Conservation (phyloP, 1,139 yeast species). For the Yamadazyma atmosphaerica region DNA sequence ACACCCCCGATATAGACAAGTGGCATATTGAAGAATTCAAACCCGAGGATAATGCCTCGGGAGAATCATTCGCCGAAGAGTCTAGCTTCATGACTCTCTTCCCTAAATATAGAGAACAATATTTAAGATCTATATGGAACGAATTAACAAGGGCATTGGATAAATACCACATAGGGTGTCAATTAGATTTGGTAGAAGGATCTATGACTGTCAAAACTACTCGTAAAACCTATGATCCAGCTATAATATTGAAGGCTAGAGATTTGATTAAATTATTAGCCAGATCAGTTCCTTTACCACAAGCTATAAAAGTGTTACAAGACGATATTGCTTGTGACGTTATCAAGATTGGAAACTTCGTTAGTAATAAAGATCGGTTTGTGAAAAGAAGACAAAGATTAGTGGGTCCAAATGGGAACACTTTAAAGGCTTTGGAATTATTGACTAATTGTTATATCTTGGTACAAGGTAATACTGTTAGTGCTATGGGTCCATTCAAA, state of each 20-base stretch:
- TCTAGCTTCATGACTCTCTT: slow-evolving; percentile 92
- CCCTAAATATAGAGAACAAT: slow-evolving; percentile 94
- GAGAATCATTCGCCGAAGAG: slow-evolving; percentile 88
- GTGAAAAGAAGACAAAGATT: slow-evolving; percentile 94
- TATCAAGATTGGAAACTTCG: slow-evolving; percentile 88
- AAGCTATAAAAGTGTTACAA: slow-evolving; percentile 86
- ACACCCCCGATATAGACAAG: slow-evolving; percentile 90
- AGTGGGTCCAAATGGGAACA: slow-evolving; percentile 96
- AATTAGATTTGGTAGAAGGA: slow-evolving; percentile 90
- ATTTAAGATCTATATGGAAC: slow-evolving; percentile 87
- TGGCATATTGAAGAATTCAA: slow-evolving; percentile 90
- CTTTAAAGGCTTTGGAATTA: slow-evolving; percentile 90
- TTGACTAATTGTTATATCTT: slow-evolving; percentile 90
- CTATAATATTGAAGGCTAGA: slow-evolving; percentile 88
- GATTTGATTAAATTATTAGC: slow-evolving; percentile 92
- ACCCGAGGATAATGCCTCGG: slow-evolving; percentile 85
- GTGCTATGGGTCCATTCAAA: slow-evolving; percentile 95
- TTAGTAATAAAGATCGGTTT: slow-evolving; percentile 88
- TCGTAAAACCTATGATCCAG: slow-evolving; percentile 93
- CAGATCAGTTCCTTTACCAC: slow-evolving; percentile 96
- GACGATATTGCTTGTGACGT: slow-evolving; percentile 97
- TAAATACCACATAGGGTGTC: slow-evolving; percentile 73
- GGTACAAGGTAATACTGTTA: slow-evolving; percentile 96
- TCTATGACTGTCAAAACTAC: slow-evolving; percentile 97
- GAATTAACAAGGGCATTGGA: slow-evolving; percentile 85